Evolutionary conservation across 257 asterid species (phyloP), one percentile per base, ranked within the genome.

Genomic region (Parsonsia alboflavescens): DNA sequence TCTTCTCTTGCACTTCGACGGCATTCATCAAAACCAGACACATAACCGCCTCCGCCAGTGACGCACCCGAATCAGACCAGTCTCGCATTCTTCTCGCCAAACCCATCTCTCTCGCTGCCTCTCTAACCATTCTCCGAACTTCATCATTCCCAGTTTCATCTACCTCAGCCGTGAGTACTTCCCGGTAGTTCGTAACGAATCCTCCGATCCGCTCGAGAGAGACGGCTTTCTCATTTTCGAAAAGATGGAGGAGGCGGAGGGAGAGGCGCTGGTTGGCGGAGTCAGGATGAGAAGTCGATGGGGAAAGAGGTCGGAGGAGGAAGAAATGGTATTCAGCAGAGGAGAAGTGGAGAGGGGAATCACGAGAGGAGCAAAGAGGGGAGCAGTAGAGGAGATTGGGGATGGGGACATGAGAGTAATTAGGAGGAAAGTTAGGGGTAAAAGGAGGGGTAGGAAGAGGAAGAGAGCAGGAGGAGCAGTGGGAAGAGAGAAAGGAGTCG

Each of bases 21-120:
- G 96, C 88, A 70, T 93, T 93, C 7, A 94, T 87, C 67, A 84
- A 74, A 72, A 93, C 95, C 86, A 90, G 76, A 71, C 98, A 88
- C 79, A 91, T 42, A 74, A 89, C 73, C 78, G 80, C 86, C 83
- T 83, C 97, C 84, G 76, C 89, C 77, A 78, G 39, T 57, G 9
- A 19, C 13, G 10, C 75, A 48, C 22, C 75, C 46, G 26, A 64
- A 24, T 45, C 64, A 39, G 70, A 76, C 24, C 76, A 76, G 2
- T 54, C 58, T 45, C 75, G 12, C 61, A 70, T 65, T 61, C 80
- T 78, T 82, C 89, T 82, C 7, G 90, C 88, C 58, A 49, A 44
- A 0, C 74, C 84, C 84, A 90, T 74, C 48, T 79, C 76, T 71
- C 73, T 77, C 7, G 88, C 88, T 48, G 89, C 94, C 12, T 84